These are phyloP conservation scores for Coemansia sp. DNA, from an alignment of 192 early-diverging fungal species.

Conservation along the genomic window DNA sequence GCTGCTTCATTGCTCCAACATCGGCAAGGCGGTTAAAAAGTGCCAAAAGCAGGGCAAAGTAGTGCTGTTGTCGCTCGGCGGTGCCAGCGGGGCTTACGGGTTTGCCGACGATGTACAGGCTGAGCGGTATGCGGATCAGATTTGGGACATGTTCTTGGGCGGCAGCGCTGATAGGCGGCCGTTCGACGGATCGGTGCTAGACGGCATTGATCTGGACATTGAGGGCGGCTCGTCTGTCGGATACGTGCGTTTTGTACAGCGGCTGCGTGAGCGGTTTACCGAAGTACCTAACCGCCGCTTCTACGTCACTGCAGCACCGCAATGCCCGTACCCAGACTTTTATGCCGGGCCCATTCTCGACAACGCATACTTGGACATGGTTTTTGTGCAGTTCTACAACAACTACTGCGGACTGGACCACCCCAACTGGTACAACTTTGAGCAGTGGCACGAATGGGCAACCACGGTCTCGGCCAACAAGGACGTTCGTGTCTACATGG, in stretches of 20 bases:
- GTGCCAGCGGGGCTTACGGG: slow-evolving; percentile 64
- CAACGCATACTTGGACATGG: slow-evolving; percentile 64
- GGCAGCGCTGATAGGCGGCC: slow-evolving; percentile 64
- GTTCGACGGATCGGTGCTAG: slow-evolving; percentile 66
- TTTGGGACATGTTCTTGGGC: slow-evolving; percentile 78
- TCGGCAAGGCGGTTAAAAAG: slow-evolving; percentile 65
- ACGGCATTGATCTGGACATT: slow-evolving; percentile 74
- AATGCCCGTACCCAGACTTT: slow-evolving; percentile 71
- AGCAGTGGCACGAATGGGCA: slow-evolving; percentile 71
- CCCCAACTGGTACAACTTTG: slow-evolving; percentile 69
- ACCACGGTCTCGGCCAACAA: slow-evolving; percentile 58
- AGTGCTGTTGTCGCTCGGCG: slow-evolving; percentile 72
- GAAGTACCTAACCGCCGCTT: slow-evolving; percentile 51
- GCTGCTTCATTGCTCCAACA: slow-evolving; percentile 66
- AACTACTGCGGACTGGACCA: slow-evolving; percentile 68
- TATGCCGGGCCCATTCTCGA: slow-evolving; percentile 62
- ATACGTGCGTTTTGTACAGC: slow-evolving; percentile 61
- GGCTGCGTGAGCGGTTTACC: slow-evolving; percentile 58
- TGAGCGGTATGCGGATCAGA: slow-evolving; percentile 62
- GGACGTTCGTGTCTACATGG: slow-evolving; percentile 63
- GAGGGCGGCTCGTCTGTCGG: slow-evolving; percentile 64
- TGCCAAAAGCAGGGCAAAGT: slow-evolving; percentile 77
- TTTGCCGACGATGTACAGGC: slow-evolving; percentile 60
- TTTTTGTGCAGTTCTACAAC: slow-evolving; percentile 83
- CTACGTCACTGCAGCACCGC: slow-evolving; percentile 69